Evolutionary conservation across 2,329 filamentous ascomycete species (phyloP), one percentile per base, ranked within the genome.

Genomic region (Ampelomyces quisqualis): DNA sequence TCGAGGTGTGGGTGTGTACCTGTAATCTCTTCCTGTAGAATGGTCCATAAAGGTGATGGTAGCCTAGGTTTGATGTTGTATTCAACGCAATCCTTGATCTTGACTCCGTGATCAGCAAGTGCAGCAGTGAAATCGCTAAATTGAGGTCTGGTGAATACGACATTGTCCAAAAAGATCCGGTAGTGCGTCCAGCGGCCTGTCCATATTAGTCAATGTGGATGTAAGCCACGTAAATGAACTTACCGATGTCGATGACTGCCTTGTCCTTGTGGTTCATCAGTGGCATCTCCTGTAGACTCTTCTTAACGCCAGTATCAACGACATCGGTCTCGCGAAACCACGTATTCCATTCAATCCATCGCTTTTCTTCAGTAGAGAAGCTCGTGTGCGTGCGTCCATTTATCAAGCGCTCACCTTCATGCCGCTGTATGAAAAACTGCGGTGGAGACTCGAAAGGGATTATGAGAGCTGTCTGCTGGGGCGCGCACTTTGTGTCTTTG

Each of bases 81-180:
- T 1, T 66, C 54, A 7, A 68, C 58, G 14, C 65, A 57, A 13
- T 68, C 43, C 21, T 74, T 58, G 11, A 84, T 69, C 0, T 70
- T 59, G 34, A 95, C 75, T 44, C 94, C 95, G 69, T 86, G 86
- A 49, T 94, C 86, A 8, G 73, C 70, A 1, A 96, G 72, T 1
- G 79, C 78, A 7, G 70, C 61, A 3, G 74, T 69, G 14, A 86
- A 70, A 1, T 67, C 51, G 1, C 62, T 49, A 54, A 77, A 76
- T 5, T 63, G 59, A 2, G 53, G 45, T 0, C 61, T 53, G 2
- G 57, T 47, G 1, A 64, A 50, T 5, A 60, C 64, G 54, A 4
- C 57, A 42, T 11, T 54, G 55, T 67, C 51, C 34, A 83, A 77
- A 0, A 65, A 69, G 8, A 85, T 64, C 4, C 71, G 68, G 54